Evolutionary conservation across 1,284 basidiomycete species (phyloP).

Genomic region (Mycosarcoma mackinlayi): DNA sequence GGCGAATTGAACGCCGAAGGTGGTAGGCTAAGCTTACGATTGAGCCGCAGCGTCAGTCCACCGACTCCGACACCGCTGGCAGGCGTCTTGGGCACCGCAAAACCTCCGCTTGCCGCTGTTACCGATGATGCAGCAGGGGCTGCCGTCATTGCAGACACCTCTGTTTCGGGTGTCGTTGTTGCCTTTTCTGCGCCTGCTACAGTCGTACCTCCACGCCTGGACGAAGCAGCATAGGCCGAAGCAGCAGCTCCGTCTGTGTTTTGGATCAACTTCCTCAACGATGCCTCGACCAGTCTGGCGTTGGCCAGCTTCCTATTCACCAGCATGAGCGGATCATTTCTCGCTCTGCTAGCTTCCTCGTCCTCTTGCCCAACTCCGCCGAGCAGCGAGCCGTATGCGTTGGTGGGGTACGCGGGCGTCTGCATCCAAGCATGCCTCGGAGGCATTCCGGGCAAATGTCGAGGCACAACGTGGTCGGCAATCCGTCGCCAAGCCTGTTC

Average conservation of each 20-base stretch:
- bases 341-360: conserved; percentile 10
- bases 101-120: conserved; percentile 10
- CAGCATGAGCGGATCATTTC: conserved; percentile 44
- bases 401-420: conserved; percentile 55
- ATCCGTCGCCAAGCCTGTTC: conserved; percentile 49
- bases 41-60: conserved; percentile 39
- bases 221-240: conserved; percentile 25
- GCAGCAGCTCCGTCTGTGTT: conserved; percentile 54
- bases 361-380: conserved; percentile 15
- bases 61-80: conserved; percentile 14
- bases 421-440: conserved; percentile 58
- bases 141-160: neutral
- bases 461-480: conserved; percentile 51
- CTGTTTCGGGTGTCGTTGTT: neutral
- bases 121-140: conserved; percentile 1
- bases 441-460: conserved; percentile 54
- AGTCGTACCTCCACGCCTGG: conserved; percentile 3
- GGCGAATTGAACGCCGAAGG: conserved; percentile 23
- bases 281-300: conserved; percentile 56
- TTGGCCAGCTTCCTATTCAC: conserved; percentile 60
- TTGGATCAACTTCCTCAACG: conserved; percentile 52
- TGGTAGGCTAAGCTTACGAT: conserved; percentile 31
- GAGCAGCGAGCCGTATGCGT: conserved; percentile 29
- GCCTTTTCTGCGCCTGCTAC: neutral
- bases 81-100: conserved; percentile 31